Conservation (phyloP, 768 basidiomycete genomes). For the Favolaschia claudopus region DNA sequence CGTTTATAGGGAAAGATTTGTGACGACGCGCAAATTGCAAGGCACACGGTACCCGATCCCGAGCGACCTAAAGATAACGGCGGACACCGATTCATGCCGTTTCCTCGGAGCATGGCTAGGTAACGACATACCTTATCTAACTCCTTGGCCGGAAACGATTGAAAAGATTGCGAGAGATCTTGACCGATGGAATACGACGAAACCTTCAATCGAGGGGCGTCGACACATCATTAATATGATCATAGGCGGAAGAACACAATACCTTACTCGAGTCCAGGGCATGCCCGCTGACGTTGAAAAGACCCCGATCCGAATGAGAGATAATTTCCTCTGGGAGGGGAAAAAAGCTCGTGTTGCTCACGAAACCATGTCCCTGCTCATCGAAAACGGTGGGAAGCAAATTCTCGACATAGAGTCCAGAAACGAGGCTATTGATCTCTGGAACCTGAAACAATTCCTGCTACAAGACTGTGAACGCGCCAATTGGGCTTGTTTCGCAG, state of each 20-base stretch:
- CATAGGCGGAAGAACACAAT: too few relatives aligned
- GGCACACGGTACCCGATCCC: neutral
- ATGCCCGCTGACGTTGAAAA: slow-evolving; percentile 3
- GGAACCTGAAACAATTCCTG: too few relatives aligned
- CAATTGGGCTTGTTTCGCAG: neutral
- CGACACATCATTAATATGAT: too few relatives aligned
- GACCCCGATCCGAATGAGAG: neutral
- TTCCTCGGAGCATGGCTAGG: neutral
- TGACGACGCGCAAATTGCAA: neutral
- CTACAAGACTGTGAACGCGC: neutral
- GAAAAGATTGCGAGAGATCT: neutral
- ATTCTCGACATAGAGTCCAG: too few relatives aligned
- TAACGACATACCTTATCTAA: neutral
- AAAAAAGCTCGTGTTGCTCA: neutral
- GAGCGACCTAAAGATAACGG: neutral
- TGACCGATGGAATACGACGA: neutral
- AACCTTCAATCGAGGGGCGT: too few relatives aligned
- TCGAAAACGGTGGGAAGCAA: neutral
- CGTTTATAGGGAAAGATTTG: neutral
- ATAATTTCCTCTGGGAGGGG: neutral
- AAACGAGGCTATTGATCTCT: too few relatives aligned
- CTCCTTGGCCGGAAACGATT: neutral
- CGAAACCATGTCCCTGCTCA: neutral
- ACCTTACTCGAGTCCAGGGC: slow-evolving; percentile 30
- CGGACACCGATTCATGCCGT: neutral